phyloP scores from a whole-genome alignment of 768 basidiomycete species.

The Lyophyllum shimeji region DNA sequence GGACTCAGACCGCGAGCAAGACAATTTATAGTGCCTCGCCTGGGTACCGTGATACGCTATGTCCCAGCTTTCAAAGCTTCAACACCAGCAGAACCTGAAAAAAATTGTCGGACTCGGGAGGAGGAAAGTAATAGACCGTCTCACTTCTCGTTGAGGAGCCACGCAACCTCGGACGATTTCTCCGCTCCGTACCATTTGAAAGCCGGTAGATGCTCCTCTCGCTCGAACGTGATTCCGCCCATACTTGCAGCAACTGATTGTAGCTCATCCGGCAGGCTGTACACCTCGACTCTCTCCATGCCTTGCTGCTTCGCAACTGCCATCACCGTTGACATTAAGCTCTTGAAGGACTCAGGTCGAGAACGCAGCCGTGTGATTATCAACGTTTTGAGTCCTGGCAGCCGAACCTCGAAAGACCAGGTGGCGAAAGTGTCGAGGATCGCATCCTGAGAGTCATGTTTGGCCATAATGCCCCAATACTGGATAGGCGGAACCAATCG shows the following conservation, averaged over 20 bases:
- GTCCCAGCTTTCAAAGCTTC: no score
- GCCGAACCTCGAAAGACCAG: constrained; percentile 42
- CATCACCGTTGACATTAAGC: constrained; percentile 33
- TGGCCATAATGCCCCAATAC: constrained; percentile 30
- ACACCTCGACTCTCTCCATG: constrained; percentile 43
- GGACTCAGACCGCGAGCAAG: no score
- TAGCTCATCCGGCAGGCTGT: constrained; percentile 41
- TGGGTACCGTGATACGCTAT: no score
- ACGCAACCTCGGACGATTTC: constrained; percentile 30
- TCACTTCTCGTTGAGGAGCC: constrained; percentile 52
- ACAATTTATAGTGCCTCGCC: no score
- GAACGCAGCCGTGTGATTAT: constrained; percentile 44
- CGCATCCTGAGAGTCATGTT: neutral
- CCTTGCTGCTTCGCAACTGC: constrained; percentile 32
- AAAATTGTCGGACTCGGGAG: neutral
- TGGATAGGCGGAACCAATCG: constrained; percentile 14
- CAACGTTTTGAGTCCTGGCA: constrained; percentile 31
- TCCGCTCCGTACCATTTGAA: constrained; percentile 52
- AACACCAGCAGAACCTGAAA: constrained; percentile 44
- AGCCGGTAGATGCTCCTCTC: constrained; percentile 40
- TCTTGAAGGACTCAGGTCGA: constrained; percentile 27
- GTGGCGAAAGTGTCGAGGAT: constrained; percentile 31
- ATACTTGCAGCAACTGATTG: constrained; percentile 21
- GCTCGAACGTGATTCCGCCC: constrained; percentile 29
- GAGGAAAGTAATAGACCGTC: constrained; percentile 2